Conservation (phyloP, 192 early-diverging fungal species). For the Bifiguratus adelaidae region DNA sequence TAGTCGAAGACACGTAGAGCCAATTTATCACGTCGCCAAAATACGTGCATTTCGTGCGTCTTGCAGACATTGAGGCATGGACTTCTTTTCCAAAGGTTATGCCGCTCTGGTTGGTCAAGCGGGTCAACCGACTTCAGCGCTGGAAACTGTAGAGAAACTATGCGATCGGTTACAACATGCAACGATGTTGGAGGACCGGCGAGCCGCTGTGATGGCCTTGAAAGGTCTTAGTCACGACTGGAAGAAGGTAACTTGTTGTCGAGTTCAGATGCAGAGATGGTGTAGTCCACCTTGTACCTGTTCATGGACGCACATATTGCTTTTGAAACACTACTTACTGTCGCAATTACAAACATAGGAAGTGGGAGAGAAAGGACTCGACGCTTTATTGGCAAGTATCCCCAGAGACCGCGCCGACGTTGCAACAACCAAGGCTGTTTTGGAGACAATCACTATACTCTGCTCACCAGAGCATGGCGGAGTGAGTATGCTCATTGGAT, state of each 20-base stretch:
- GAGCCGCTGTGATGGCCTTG: slow-evolving; percentile 76
- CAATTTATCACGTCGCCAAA: too few species aligned
- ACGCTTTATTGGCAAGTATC: slow-evolving; percentile 61
- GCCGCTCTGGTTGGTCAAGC: slow-evolving; percentile 51
- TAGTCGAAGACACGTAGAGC: too few species aligned
- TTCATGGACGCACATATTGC: not conserved
- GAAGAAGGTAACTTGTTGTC: slow-evolving; percentile 38
- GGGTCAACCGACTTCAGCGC: slow-evolving; percentile 46
- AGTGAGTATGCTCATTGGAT: slow-evolving; percentile 1
- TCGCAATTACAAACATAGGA: slow-evolving; percentile 35
- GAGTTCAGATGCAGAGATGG: too few species aligned
- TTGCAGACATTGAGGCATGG: too few species aligned
- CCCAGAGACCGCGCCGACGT: slow-evolving; percentile 76
- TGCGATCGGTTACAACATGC: slow-evolving; percentile 74
- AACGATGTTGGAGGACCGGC: slow-evolving; percentile 82
- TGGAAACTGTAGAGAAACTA: slow-evolving; percentile 75
- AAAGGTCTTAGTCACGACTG: slow-evolving; percentile 82
- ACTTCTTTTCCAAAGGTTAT: slow-evolving; percentile 50
- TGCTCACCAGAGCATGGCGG: slow-evolving; percentile 38
- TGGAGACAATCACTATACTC: slow-evolving; percentile 82
- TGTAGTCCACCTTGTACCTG: too few species aligned
- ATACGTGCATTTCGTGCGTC: too few species aligned
- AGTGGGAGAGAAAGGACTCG: slow-evolving; percentile 72
- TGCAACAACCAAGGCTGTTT: slow-evolving; percentile 72
- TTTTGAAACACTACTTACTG: not conserved